Evolutionary conservation across 2,329 filamentous ascomycete species (phyloP), one percentile per base, ranked within the genome.

Genomic region (Aspergillus piperis): DNA sequence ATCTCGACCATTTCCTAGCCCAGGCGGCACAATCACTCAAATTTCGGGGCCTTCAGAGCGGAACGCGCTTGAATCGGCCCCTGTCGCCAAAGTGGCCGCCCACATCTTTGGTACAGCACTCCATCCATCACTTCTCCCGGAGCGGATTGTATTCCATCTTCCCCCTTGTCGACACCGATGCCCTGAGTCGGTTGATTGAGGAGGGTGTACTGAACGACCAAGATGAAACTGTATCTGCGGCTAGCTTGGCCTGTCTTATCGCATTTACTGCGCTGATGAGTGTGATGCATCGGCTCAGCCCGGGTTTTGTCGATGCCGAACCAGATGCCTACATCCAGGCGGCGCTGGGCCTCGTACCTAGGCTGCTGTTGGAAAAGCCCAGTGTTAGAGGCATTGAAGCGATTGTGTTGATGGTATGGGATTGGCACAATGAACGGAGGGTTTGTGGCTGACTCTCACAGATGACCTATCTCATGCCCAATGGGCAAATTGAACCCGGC

Each of bases 121-220:
- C 59, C 10, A 51, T 71, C 10, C 51, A 69, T 6, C 63, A 71
- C 44, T 71, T 58, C 32, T 41, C 57, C 2, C 63, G 23, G 19
- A 64, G 61, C 38, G 62, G 64, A 5, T 60, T 71, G 6, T 71
- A 71, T 51, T 68, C 68, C 2, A 60, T 71, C 15, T 70, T 70
- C 21, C 69, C 68, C 0, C 57, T 70, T 42, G 64, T 62, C 13
- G 64, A 71, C 21, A 50, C 57, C 8, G 60, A 64, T 50, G 48
- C 25, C 15, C 32, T 50, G 36, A 59, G 44, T 5, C 11, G 64
- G 27, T 53, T 68, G 2, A 56, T 68, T 8, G 49, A 63, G 11
- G 56, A 59, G 15, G 44, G 62, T 55, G 51, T 63, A 3, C 44
- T 68, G 15, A 58, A 62, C 3, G 48, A 59, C 23, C 61, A 62